Conservation (phyloP, 192 early-diverging fungal genomes). For the Funneliformis mosseae region DNA sequence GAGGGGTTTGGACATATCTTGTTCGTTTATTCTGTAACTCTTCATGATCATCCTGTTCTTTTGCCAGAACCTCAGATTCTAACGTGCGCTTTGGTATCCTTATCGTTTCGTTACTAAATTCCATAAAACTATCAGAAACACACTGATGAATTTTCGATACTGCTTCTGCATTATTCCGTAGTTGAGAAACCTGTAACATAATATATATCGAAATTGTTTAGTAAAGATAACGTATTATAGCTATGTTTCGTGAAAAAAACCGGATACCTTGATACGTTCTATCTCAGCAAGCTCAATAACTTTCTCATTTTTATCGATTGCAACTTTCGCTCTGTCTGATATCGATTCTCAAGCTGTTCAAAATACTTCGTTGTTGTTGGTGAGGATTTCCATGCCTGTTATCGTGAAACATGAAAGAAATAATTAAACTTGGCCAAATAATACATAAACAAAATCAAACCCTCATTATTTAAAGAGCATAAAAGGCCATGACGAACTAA, state of each 20-base stretch:
- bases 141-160: not conserved
- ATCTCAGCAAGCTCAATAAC: constrained; percentile 1
- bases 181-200: constrained; percentile 23
- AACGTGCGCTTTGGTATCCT: no score
- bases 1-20: no score
- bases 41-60: no score
- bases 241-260: not conserved
- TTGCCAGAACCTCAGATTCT: no score
- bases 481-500: constrained; percentile 31
- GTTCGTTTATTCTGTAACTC: no score
- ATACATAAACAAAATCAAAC: not conserved
- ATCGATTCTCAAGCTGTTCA: not conserved
- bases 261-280: constrained; percentile 1
- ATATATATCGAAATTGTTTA: not conserved
- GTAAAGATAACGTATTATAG: not conserved
- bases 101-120: not conserved
- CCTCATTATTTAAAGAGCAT: not conserved
- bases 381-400: constrained; percentile 27
- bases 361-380: constrained; percentile 21
- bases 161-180: constrained; percentile 8
- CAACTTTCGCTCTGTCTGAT: not conserved
- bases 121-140: not conserved
- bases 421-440: not conserved
- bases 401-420: constrained; percentile 18
- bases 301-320: constrained; percentile 12